Evolutionary conservation across 2,329 filamentous ascomycete species (phyloP).

Genomic region (Colletotrichum liriopes): DNA sequence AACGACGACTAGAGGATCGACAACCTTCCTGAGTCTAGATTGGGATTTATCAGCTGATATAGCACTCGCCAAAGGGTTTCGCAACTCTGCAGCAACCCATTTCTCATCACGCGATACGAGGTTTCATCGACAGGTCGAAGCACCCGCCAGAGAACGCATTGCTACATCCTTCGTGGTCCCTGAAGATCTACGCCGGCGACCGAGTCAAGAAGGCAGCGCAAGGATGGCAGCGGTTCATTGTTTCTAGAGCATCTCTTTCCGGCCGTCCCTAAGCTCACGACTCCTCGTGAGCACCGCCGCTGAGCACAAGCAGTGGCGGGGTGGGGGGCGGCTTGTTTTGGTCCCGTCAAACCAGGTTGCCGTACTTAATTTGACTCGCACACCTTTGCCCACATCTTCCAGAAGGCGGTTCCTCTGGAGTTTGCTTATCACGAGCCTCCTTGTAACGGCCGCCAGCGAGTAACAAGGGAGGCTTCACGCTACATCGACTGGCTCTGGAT

Average conservation of each 20-base stretch:
- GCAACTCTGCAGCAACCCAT: neutral
- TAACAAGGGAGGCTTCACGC: conserved; percentile 4
- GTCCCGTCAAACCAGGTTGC: neutral
- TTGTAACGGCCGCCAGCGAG: conserved; percentile 28
- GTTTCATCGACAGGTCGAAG: conserved; percentile 11
- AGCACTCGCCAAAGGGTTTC: neutral
- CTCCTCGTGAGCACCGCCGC: conserved; percentile 3
- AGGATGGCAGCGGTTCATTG: neutral
- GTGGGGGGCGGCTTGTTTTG: neutral
- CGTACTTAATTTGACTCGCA: conserved; percentile 21
- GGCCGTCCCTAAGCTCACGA: conserved; percentile 13
- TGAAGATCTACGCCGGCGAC: conserved; percentile 3
- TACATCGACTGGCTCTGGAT: conserved; percentile 1
- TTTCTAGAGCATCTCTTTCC: conserved; percentile 7
- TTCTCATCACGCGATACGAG: conserved; percentile 23
- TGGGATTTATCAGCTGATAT: neutral
- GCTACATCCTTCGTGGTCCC: neutral
- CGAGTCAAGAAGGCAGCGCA: conserved; percentile 29
- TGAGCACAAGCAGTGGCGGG: conserved; percentile 6
- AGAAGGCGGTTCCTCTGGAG: conserved; percentile 35
- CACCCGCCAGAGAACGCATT: conserved; percentile 21
- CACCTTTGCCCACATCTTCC: conserved; percentile 25
- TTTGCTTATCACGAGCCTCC: neutral
- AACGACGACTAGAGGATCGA: conserved; percentile 30
- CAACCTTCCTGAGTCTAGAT: conserved; percentile 26